These are phyloP conservation scores for Penicillium atrosanguineum DNA, from an alignment of 495 filamentous ascomycete genomes.

Conservation along the genomic window DNA sequence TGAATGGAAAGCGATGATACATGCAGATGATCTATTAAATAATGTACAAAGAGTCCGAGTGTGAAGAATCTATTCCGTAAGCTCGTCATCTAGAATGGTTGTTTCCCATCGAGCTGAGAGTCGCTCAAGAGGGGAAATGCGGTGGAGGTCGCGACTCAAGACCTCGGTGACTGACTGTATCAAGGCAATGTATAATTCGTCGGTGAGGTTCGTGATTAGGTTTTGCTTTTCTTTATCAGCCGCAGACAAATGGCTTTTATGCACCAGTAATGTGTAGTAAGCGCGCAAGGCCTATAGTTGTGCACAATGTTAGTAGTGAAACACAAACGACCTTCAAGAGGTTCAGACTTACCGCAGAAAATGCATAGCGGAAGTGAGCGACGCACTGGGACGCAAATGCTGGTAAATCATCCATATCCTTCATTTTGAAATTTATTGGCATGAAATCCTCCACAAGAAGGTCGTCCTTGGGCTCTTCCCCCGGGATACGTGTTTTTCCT, in stretches of 20 bases:
- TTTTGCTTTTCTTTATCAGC: not conserved
- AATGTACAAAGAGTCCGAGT: not conserved
- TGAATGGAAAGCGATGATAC: not conserved
- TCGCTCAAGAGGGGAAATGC: not conserved
- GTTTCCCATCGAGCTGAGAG: not conserved
- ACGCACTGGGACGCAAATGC: not conserved
- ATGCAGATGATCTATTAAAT: not conserved
- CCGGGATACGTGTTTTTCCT: slow-evolving; percentile 32
- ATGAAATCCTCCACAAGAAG: not conserved
- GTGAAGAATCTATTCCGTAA: not conserved
- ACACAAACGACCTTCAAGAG: not conserved
- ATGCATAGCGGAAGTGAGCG: not conserved
- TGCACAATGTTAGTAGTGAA: not conserved
- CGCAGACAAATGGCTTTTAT: not conserved
- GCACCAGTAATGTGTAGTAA: not conserved
- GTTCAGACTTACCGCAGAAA: not conserved
- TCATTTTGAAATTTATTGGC: not conserved
- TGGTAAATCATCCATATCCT: not conserved
- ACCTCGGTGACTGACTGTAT: not conserved
- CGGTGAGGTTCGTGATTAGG: not conserved
- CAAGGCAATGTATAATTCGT: not conserved
- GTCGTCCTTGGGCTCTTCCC: not conserved
- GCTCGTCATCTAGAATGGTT: not conserved
- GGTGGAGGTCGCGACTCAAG: slow-evolving; percentile 5
- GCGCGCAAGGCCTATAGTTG: not conserved